phyloP scores from a whole-genome alignment of 2,329 filamentous ascomycete species.

The Apiospora kogelbergensis region DNA sequence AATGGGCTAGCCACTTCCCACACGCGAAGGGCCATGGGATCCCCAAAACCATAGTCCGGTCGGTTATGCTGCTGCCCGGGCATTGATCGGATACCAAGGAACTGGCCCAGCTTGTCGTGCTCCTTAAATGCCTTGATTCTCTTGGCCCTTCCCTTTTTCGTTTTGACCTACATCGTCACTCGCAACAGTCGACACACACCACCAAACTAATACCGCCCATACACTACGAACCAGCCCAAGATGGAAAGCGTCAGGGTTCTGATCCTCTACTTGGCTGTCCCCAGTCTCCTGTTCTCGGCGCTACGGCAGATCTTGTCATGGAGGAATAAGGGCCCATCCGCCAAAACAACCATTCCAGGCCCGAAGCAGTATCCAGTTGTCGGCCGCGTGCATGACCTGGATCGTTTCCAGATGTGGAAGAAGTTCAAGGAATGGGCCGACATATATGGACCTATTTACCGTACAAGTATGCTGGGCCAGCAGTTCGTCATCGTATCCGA shows the following conservation, averaged over 20 bases:
- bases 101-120: neutral
- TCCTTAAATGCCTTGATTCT: neutral
- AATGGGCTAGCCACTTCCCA: neutral
- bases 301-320: constrained; percentile 39
- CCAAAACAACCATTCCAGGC: constrained; percentile 40
- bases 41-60: neutral
- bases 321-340: constrained; percentile 25
- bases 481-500: constrained; percentile 43
- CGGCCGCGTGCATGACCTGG: constrained; percentile 48
- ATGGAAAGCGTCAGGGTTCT: constrained; percentile 42
- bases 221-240: neutral
- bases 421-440: constrained; percentile 42
- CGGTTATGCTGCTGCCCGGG: neutral
- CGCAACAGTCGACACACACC: neutral
- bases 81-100: neutral
- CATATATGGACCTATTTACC: constrained; percentile 30
- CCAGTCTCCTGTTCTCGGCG: constrained; percentile 42
- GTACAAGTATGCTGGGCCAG: constrained; percentile 32
- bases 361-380: constrained; percentile 48
- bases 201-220: neutral
- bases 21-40: neutral
- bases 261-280: constrained; percentile 45
- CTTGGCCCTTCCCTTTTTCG: neutral
- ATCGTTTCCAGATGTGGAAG: constrained; percentile 47
- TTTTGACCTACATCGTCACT: neutral